These are phyloP conservation scores for Aurinia saxatilis DNA, from an alignment of 345 rosid genomes.

Conservation along the genomic window DNA sequence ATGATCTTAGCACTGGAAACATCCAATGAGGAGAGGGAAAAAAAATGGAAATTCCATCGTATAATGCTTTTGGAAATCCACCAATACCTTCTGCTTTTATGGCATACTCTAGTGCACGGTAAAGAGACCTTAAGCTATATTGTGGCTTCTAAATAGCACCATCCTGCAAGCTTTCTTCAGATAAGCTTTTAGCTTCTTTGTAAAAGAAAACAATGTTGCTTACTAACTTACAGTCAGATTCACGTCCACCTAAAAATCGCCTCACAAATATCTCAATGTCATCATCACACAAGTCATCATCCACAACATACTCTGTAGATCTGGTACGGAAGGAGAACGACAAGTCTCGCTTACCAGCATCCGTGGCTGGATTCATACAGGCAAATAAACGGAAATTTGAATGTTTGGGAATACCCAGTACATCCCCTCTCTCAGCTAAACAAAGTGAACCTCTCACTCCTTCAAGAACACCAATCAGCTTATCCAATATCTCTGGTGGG, in stretches of 20 bases:
- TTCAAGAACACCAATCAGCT: slow-evolving; percentile 86
- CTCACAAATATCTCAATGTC: slow-evolving; percentile 71
- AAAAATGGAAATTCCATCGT: slow-evolving; percentile 87
- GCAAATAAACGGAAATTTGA: slow-evolving; percentile 76
- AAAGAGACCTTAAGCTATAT: slow-evolving; percentile 91
- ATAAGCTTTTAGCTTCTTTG: slow-evolving; percentile 62
- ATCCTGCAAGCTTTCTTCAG: slow-evolving; percentile 90
- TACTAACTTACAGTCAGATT: slow-evolving; percentile 42
- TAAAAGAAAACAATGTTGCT: slow-evolving; percentile 59
- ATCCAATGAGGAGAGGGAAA: slow-evolving; percentile 83
- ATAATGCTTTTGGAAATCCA: slow-evolving; percentile 60
- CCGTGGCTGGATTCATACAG: slow-evolving; percentile 99
- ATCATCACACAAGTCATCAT: slow-evolving; percentile 63
- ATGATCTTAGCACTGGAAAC: slow-evolving; percentile 66
- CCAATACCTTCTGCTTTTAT: slow-evolving; percentile 54
- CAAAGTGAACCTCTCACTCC: slow-evolving; percentile 85
- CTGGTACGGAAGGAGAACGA: slow-evolving; percentile 68
- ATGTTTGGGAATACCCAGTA: slow-evolving; percentile 57
- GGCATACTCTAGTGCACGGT: slow-evolving; percentile 77
- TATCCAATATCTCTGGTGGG: slow-evolving; percentile 88
- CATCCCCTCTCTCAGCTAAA: slow-evolving; percentile 95
- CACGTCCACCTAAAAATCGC: slow-evolving; percentile 55
- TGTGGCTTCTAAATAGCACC: slow-evolving; percentile 98
- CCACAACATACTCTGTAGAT: slow-evolving; percentile 85
- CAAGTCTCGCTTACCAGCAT: slow-evolving; percentile 95